Evolutionary conservation across 2,329 filamentous ascomycete species (phyloP), one percentile per base, ranked within the genome.

Genomic region (Fusarium succisae): DNA sequence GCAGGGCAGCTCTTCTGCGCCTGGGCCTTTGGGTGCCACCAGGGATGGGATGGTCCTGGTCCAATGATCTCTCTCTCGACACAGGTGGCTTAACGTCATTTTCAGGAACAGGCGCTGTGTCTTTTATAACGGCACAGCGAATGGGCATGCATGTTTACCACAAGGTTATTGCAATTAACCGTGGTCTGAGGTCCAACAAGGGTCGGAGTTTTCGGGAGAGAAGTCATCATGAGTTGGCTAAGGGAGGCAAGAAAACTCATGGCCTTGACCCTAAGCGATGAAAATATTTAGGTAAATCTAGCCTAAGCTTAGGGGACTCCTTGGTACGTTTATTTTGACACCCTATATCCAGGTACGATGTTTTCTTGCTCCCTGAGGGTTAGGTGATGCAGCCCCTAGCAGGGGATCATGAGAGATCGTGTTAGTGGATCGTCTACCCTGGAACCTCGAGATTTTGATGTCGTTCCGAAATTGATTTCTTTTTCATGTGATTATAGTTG

Each of bases 1-100:
- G 35, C 57, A 61, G 63, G 69, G 72, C 72, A 73, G 75, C 75
- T 75, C 70, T 75, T 76, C 68, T 24, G 67, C 73, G 67, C 70
- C 72, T 72, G 60, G 64, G 69, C 72, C 73, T 68, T 51, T 51
- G 30, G 41, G 68, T 68, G 47, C 41, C 59, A 54, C 73, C 69
- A 70, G 68, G 75, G 75, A 62, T 73, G 45, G 28, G 75, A 62
- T 73, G 45, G 28, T 62, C 70, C 66, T 51, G 54, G 66, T 66
- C 76, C 71, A 78, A 78, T 71, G 37, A 71, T 54, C 24, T 43
- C 51, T 57, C 38, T 56, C 51, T 63, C 32, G 70, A 53, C 57
- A 65, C 54, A 54, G 58, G 63, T 67, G 53, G 63, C 55, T 56
- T 58, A 57, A 53, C 64, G 66, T 69, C 48, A 57, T 69, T 64